These are phyloP conservation scores for Colletotrichum magnum DNA, from an alignment of 2,329 filamentous ascomycete genomes.

Conservation along the genomic window DNA sequence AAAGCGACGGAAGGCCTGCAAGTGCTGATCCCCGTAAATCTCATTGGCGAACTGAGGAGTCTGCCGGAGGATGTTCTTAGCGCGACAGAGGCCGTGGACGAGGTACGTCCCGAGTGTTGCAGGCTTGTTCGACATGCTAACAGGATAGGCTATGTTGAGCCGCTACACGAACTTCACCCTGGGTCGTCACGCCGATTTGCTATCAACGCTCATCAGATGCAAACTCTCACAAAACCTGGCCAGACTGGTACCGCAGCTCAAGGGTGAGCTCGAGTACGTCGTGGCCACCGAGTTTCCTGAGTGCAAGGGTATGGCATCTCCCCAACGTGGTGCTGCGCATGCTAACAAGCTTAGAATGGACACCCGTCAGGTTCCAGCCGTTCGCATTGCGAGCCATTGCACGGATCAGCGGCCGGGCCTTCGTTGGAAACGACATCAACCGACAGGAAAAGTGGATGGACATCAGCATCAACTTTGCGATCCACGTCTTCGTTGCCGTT, in stretches of 20 bases:
- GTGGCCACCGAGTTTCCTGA: slow-evolving; percentile 62
- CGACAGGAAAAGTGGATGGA: slow-evolving; percentile 69
- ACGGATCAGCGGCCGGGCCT: slow-evolving; percentile 66
- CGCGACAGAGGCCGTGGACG: slow-evolving; percentile 62
- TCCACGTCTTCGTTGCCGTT: slow-evolving; percentile 63
- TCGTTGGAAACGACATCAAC: slow-evolving; percentile 65
- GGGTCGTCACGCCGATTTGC: slow-evolving; percentile 60
- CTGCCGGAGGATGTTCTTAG: slow-evolving; percentile 64
- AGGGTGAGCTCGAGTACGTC: slow-evolving; percentile 62
- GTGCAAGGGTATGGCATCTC: slow-evolving; percentile 54
- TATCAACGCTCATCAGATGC: slow-evolving; percentile 60
- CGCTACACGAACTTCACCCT: slow-evolving; percentile 66
- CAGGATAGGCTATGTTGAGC: slow-evolving; percentile 62
- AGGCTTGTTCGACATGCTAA: slow-evolving; percentile 13
- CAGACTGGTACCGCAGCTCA: slow-evolving; percentile 61
- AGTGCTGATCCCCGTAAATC: slow-evolving; percentile 60
- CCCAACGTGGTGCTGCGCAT: not conserved
- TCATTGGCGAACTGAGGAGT: slow-evolving; percentile 62
- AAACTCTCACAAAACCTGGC: slow-evolving; percentile 64
- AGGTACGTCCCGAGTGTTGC: slow-evolving; percentile 50
- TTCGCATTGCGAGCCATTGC: slow-evolving; percentile 67
- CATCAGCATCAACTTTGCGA: slow-evolving; percentile 64
- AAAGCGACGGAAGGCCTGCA: slow-evolving; percentile 65
- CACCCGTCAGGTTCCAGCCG: slow-evolving; percentile 65
- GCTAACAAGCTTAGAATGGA: slow-evolving; percentile 63